A percentile compares a stretch with the other conserved stretches of the same genome.
Conservation (phyloP, 2,329 filamentous ascomycete genomes). For the Sporothrix inflata region DNA sequence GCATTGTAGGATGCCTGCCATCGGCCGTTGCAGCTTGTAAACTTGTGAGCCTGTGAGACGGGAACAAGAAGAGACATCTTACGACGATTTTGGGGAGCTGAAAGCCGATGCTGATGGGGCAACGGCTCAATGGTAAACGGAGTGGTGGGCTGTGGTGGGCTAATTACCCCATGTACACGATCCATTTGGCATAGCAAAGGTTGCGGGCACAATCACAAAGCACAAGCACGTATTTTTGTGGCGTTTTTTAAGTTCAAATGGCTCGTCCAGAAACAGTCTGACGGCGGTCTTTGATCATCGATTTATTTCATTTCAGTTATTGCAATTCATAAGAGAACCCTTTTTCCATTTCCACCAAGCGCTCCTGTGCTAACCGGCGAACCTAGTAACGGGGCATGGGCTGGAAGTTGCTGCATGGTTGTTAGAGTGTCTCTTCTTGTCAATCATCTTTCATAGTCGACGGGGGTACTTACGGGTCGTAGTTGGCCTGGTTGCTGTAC, state of each 20-base stretch:
- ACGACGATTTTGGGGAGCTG: neutral
- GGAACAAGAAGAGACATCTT: neutral
- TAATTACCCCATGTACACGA: neutral
- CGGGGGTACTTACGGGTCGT: conserved; percentile 57
- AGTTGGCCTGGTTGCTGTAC: conserved; percentile 57
- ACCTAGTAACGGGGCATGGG: conserved; percentile 22
- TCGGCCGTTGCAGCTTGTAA: neutral
- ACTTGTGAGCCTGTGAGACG: neutral
- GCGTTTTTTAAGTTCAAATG: neutral
- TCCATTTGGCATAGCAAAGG: neutral
- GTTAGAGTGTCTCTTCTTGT: neutral
- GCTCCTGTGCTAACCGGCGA: neutral
- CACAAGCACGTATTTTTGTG: neutral
- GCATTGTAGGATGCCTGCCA: neutral
- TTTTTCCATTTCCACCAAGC: neutral
- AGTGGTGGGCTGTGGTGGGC: neutral
- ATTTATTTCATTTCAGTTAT: conserved; percentile 20
- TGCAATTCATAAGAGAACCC: neutral
- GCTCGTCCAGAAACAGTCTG: conserved; percentile 14
- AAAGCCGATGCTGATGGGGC: neutral
- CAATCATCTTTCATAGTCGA: no score
- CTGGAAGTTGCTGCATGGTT: neutral
- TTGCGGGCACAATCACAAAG: neutral
- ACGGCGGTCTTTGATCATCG: neutral
- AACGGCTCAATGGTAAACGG: neutral